Conservation (phyloP, 208 protist genomes). For the Trypanosoma vivax region DNA sequence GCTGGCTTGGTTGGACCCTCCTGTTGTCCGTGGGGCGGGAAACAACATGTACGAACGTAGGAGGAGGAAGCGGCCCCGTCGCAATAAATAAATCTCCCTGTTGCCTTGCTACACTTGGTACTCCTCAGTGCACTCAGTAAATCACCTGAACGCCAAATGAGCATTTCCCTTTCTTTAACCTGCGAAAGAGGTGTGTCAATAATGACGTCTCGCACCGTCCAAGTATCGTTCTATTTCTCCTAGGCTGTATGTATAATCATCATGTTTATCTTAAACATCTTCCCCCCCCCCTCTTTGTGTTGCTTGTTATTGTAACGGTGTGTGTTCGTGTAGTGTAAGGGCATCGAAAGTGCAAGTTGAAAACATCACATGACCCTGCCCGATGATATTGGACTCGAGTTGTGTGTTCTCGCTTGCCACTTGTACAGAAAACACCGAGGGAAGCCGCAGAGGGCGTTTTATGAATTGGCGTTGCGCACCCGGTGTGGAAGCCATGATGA, state of each 20-base stretch:
- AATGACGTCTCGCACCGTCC: no score
- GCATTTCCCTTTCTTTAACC: no score
- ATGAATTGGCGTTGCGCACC: slow-evolving; percentile 50
- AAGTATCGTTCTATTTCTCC: no score
- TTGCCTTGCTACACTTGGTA: not conserved
- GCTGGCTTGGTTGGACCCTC: slow-evolving; percentile 71
- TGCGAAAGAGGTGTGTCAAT: no score
- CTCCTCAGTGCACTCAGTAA: no score
- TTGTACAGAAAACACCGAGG: slow-evolving; percentile 33
- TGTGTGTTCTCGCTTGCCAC: slow-evolving; percentile 64
- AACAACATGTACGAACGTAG: slow-evolving; percentile 85
- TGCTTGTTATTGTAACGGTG: no score
- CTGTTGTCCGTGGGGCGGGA: slow-evolving; percentile 70
- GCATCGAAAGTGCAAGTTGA: no score
- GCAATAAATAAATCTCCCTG: not conserved
- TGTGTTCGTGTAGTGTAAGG: no score
- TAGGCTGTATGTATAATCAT: no score
- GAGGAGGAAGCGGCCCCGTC: slow-evolving; percentile 48
- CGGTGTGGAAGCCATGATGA: slow-evolving; percentile 9
- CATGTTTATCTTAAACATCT: no score
- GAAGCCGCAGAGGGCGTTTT: slow-evolving; percentile 20
- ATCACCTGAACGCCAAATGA: no score
- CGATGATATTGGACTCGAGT: slow-evolving; percentile 52
- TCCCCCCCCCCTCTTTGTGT: not conserved
- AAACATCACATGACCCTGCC: not conserved